Percentiles rank a stretch among this genome's conserved stretches.
These are phyloP conservation scores for Coemansia sp. DNA, from an alignment of 192 early-diverging fungal species.

Conservation along the genomic window DNA sequence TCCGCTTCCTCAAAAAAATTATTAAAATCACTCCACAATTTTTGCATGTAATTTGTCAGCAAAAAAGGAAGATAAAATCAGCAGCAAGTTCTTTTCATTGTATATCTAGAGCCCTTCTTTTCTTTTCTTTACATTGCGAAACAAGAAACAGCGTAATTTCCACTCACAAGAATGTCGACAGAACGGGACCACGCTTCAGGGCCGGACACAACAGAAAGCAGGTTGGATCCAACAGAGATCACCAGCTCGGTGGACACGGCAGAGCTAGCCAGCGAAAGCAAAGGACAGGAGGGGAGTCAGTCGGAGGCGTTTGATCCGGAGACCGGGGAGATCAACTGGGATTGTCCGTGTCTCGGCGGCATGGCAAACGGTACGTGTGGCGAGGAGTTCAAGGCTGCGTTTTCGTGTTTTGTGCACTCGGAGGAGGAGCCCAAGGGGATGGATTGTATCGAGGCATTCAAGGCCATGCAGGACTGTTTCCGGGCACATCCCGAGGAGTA, in stretches of 20 bases:
- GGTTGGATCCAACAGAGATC: slow-evolving; percentile 6
- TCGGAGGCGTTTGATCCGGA: slow-evolving; percentile 72
- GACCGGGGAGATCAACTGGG: slow-evolving; percentile 94
- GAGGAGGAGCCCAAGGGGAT: slow-evolving; percentile 94
- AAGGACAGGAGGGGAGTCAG: slow-evolving; percentile 30
- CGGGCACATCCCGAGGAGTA: slow-evolving; percentile 90
- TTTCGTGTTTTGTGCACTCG: slow-evolving; percentile 96
- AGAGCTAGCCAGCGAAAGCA: slow-evolving; percentile 15
- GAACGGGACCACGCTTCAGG: slow-evolving; percentile 3
- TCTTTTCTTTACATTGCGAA: neutral
- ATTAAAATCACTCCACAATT: neutral
- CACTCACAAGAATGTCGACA: slow-evolving; percentile 7
- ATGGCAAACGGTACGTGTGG: slow-evolving; percentile 98
- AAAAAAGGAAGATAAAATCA: neutral
- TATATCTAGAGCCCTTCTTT: neutral
- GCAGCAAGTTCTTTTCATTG: neutral
- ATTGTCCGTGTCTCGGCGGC: slow-evolving; percentile 90
- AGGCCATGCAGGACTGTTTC: slow-evolving; percentile 93
- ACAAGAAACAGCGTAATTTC: neutral
- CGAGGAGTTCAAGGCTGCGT: slow-evolving; percentile 93
- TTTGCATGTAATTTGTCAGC: slow-evolving; percentile 4
- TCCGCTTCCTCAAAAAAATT: neutral
- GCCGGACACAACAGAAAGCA: slow-evolving; percentile 1
- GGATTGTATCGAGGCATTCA: slow-evolving; percentile 92
- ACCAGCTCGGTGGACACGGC: slow-evolving; percentile 35